Conservation (phyloP, 2,329 filamentous ascomycete genomes). For the Penicillium sp. region DNA sequence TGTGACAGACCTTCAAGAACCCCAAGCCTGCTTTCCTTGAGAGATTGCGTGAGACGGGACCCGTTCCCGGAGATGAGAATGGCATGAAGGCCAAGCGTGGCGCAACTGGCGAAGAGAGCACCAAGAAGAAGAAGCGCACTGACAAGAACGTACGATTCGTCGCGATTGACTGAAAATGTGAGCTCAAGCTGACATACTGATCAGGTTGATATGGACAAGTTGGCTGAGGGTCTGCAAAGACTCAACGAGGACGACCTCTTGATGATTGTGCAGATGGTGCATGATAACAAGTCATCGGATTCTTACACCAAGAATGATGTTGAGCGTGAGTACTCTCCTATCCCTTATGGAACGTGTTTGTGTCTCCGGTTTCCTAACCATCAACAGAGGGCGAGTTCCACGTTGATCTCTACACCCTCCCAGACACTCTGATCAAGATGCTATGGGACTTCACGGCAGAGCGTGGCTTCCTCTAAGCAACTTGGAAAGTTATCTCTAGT, state of each 20-base stretch:
- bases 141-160: slow-evolving; percentile 52
- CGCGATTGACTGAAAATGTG: background rate
- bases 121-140: slow-evolving; percentile 72
- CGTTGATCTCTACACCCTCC: slow-evolving; percentile 95
- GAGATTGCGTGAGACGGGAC: slow-evolving; percentile 74
- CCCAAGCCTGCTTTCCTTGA: slow-evolving; percentile 81
- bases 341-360: background rate
- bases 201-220: slow-evolving; percentile 85
- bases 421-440: slow-evolving; percentile 82
- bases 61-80: slow-evolving; percentile 69
- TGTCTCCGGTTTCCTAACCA: background rate
- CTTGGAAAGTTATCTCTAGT: background rate
- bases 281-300: slow-evolving; percentile 90
- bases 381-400: slow-evolving; percentile 86
- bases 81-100: slow-evolving; percentile 60
- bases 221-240: slow-evolving; percentile 85
- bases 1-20: slow-evolving; percentile 72
- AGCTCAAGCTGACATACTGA: slow-evolving; percentile 2
- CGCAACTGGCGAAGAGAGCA: slow-evolving; percentile 50
- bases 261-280: slow-evolving; percentile 94
- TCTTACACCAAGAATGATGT: slow-evolving; percentile 97
- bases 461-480: slow-evolving; percentile 37
- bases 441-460: slow-evolving; percentile 79
- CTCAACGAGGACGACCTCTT: slow-evolving; percentile 89
- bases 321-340: slow-evolving; percentile 65